Conservation (phyloP, 202 grass and related monocot genomes). For the Alloteropsis angusta region DNA sequence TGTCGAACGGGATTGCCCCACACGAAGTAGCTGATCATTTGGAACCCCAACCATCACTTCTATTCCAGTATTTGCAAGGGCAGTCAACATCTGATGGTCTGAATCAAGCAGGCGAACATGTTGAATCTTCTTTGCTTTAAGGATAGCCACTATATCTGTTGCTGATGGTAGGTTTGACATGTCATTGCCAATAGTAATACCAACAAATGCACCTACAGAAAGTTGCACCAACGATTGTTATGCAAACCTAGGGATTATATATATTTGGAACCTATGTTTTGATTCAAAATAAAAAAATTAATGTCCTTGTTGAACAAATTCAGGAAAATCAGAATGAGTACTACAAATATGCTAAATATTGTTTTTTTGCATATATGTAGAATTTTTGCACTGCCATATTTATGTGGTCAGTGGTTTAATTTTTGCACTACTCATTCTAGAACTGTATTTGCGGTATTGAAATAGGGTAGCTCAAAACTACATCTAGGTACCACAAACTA, state of each 20-base stretch:
- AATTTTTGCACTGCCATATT: background rate
- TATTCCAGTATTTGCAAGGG: slow-evolving; percentile 85
- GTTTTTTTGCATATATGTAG: background rate
- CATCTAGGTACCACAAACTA: background rate
- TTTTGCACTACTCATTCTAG: background rate
- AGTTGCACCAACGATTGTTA: background rate
- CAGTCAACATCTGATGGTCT: slow-evolving; percentile 75
- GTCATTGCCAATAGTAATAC: slow-evolving; percentile 65
- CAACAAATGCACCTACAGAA: slow-evolving; percentile 75
- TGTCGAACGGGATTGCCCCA: slow-evolving; percentile 74
- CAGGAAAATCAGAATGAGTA: background rate
- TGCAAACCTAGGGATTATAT: background rate
- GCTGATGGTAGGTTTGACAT: slow-evolving; percentile 53
- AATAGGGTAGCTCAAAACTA: background rate
- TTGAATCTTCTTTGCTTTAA: slow-evolving; percentile 65
- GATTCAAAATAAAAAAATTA: background rate
- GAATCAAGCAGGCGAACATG: slow-evolving; percentile 76
- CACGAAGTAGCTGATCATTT: slow-evolving; percentile 73
- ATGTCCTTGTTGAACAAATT: background rate
- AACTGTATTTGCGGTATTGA: background rate
- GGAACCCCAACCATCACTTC: slow-evolving; percentile 81
- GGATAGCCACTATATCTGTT: slow-evolving; percentile 70
- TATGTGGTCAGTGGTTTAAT: background rate
- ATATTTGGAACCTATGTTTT: background rate
- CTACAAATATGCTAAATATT: background rate